phyloP scores from a whole-genome alignment of 805 yeast species.

The Cyberlindnera xishuangbannaensis region DNA sequence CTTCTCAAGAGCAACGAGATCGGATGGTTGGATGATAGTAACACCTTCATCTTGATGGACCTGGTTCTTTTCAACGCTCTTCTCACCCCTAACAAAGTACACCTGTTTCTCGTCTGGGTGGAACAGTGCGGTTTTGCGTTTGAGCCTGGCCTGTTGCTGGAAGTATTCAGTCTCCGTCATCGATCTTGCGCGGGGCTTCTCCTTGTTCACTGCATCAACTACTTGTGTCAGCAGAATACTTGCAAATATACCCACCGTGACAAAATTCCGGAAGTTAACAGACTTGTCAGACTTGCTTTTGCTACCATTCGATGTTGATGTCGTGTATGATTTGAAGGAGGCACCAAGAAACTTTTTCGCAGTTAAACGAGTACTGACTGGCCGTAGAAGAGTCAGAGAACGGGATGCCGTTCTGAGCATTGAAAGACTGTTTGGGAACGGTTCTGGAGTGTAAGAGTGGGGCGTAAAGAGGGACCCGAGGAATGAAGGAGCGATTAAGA shows the following conservation, averaged over 20 bases:
- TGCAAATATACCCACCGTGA: conserved; percentile 40
- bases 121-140: conserved; percentile 41
- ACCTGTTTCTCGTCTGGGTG: conserved; percentile 36
- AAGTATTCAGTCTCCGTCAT: conserved; percentile 36
- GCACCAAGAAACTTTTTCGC: too few species aligned
- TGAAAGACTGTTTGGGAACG: too few species aligned
- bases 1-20: conserved; percentile 42
- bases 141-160: conserved; percentile 42
- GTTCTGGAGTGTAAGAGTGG: too few species aligned
- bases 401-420: too few species aligned
- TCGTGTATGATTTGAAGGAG: too few species aligned
- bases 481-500: too few species aligned
- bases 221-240: conserved; percentile 36
- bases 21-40: conserved; percentile 45
- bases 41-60: conserved; percentile 4
- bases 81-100: conserved; percentile 30
- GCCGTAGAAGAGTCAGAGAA: too few species aligned
- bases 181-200: conserved; percentile 27
- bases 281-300: conserved; percentile 24
- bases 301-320: too few species aligned
- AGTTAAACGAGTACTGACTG: too few species aligned
- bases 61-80: conserved; percentile 10
- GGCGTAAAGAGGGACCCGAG: too few species aligned
- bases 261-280: conserved; percentile 35
- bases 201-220: conserved; percentile 31